Conservation (phyloP, 2,329 filamentous ascomycete species). For the Aschersonia sp. region DNA sequence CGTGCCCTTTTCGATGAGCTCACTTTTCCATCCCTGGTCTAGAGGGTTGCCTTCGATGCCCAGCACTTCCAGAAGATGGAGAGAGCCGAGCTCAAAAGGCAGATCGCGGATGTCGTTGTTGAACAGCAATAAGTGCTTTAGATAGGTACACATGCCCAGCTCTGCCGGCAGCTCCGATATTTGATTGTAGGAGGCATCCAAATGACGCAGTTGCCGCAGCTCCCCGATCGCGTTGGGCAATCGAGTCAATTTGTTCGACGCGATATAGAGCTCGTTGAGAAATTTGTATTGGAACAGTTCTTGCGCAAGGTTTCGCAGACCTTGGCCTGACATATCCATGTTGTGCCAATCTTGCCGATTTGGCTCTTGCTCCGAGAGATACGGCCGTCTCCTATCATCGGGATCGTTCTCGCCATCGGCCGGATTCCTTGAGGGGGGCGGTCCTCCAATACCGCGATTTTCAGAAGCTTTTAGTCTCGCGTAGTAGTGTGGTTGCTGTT, state of each 20-base stretch:
- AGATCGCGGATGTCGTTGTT: constrained; percentile 77
- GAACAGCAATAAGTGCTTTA: constrained; percentile 75
- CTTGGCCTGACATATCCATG: constrained; percentile 92
- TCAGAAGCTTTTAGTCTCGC: constrained; percentile 55
- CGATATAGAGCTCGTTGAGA: constrained; percentile 81
- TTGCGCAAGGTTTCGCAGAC: constrained; percentile 65
- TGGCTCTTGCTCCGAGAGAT: constrained; percentile 50
- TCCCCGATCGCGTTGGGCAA: constrained; percentile 73
- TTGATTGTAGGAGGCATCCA: constrained; percentile 84
- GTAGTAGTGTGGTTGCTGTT: constrained; percentile 54
- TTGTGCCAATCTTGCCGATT: constrained; percentile 80
- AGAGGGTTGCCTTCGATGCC: constrained; percentile 88
- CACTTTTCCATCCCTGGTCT: constrained; percentile 59
- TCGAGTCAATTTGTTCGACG: constrained; percentile 74
- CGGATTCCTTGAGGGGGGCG: constrained; percentile 31
- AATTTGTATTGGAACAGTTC: constrained; percentile 81
- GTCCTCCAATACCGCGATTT: constrained; percentile 49
- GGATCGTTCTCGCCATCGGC: constrained; percentile 36
- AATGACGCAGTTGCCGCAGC: constrained; percentile 63
- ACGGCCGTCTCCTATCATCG: constrained; percentile 43
- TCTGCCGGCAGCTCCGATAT: constrained; percentile 71
- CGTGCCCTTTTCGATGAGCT: constrained; percentile 77
- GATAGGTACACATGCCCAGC: constrained; percentile 90
- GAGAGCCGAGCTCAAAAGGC: constrained; percentile 74
- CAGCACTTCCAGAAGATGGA: constrained; percentile 77